Evolutionary conservation across 1,139 yeast species (phyloP).

Genomic region (Taphrina pruni): DNA sequence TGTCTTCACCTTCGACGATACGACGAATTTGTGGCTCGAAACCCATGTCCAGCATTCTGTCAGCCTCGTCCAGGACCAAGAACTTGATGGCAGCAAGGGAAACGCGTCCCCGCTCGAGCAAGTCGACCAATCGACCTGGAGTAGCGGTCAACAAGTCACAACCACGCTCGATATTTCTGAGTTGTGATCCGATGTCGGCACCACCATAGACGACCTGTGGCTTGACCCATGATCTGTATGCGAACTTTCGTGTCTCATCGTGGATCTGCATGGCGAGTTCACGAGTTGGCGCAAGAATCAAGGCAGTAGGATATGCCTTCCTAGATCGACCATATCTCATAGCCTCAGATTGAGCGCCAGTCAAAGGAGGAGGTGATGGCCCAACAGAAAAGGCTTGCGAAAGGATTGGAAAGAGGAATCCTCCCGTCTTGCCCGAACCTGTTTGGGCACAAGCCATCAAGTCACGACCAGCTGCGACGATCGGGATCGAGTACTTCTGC

Average conservation of each 20-base stretch:
- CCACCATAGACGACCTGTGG: slow-evolving; percentile 99
- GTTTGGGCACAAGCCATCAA: slow-evolving; percentile 99
- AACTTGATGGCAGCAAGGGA: slow-evolving; percentile 89
- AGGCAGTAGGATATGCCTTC: slow-evolving; percentile 91
- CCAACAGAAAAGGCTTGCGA: slow-evolving; percentile 90
- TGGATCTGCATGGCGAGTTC: slow-evolving; percentile 95
- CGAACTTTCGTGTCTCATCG: slow-evolving; percentile 93
- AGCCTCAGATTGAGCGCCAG: slow-evolving; percentile 59
- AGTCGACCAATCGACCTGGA: slow-evolving; percentile 97
- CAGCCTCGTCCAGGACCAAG: slow-evolving; percentile 97
- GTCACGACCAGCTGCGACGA: slow-evolving; percentile 93
- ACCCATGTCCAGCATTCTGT: slow-evolving; percentile 99
- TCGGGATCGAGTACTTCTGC: slow-evolving; percentile 97
- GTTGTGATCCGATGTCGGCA: slow-evolving; percentile 87
- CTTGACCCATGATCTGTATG: slow-evolving; percentile 98
- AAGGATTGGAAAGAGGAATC: slow-evolving; percentile 96
- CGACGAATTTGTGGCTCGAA: slow-evolving; percentile 99
- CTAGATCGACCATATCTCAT: slow-evolving; percentile 51
- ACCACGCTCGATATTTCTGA: slow-evolving; percentile 88
- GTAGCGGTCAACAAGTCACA: slow-evolving; percentile 97
- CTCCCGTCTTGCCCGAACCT: slow-evolving; percentile 99
- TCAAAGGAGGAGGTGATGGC: slow-evolving; percentile 66
- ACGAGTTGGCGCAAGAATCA: slow-evolving; percentile 97
- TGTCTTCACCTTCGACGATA: slow-evolving; percentile 95
- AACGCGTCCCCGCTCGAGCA: slow-evolving; percentile 91